phyloP scores from a whole-genome alignment of 495 filamentous ascomycete genomes.

The Trichocladium antarcticum region DNA sequence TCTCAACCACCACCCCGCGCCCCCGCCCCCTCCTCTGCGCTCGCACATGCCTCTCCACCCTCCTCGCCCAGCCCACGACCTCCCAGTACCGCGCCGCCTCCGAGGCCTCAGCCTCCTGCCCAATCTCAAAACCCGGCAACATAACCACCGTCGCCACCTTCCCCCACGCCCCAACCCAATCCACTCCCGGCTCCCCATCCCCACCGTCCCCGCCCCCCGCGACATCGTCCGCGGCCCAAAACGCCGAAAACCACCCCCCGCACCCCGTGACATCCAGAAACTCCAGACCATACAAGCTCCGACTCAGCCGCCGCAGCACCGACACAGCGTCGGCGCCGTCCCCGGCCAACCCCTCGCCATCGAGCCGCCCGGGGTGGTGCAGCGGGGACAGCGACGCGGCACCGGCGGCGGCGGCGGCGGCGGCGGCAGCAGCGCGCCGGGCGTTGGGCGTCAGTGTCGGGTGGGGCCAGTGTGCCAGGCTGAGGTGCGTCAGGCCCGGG shows the following conservation, averaged over 20 bases:
- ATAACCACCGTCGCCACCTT: constrained; percentile 32
- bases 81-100: constrained; percentile 18
- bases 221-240: constrained; percentile 31
- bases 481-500: constrained; percentile 61
- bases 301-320: constrained; percentile 57
- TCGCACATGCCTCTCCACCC: constrained; percentile 32
- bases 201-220: constrained; percentile 2
- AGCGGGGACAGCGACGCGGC: no score
- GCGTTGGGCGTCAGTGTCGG: constrained; percentile 58
- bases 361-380: constrained; percentile 53
- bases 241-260: constrained; percentile 52
- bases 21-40: constrained; percentile 27
- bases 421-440: constrained; percentile 38
- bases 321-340: constrained; percentile 61
- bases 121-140: constrained; percentile 24
- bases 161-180: constrained; percentile 39
- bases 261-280: constrained; percentile 78
- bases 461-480: constrained; percentile 68
- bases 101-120: constrained; percentile 13
- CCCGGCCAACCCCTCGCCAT: constrained; percentile 51
- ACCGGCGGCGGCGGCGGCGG: constrained; percentile 30
- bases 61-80: constrained; percentile 20
- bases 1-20: constrained; percentile 32
- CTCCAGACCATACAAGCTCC: constrained; percentile 55
- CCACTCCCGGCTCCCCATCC: constrained; percentile 15